Conservation (phyloP, 192 early-diverging fungal genomes). For the Chytriomyces sp. region DNA sequence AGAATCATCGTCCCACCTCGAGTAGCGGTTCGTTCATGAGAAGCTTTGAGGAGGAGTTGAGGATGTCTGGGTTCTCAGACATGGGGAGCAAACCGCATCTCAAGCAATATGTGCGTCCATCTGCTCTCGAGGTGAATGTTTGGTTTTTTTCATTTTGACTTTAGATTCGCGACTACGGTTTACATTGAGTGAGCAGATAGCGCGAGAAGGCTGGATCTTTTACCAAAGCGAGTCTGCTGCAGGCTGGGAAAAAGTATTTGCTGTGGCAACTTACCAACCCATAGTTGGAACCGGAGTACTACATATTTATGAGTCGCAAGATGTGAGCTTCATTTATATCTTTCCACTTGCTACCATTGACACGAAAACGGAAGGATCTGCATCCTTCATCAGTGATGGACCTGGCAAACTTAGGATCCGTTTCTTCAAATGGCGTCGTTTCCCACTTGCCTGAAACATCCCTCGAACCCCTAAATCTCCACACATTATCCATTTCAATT, state of each 20-base stretch:
- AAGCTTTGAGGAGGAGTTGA: no score
- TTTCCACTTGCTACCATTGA: background rate
- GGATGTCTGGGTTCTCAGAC: no score
- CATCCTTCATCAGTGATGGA: slow-evolving; percentile 31
- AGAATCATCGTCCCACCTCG: no score
- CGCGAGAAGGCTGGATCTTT: slow-evolving; percentile 32
- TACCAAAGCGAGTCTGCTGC: background rate
- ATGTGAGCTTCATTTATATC: no score
- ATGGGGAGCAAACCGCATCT: no score
- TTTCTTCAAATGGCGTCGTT: background rate
- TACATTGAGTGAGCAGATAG: no score
- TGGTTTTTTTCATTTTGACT: background rate
- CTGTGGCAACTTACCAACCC: slow-evolving; percentile 22
- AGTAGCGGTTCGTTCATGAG: no score
- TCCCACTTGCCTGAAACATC: background rate
- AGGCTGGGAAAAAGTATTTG: slow-evolving; percentile 17
- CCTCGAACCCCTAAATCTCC: background rate
- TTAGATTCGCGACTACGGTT: background rate
- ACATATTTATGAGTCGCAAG: slow-evolving; percentile 21
- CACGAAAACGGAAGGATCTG: background rate
- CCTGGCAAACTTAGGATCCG: background rate
- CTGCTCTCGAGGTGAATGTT: slow-evolving; percentile 29
- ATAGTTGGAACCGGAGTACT: slow-evolving; percentile 11
- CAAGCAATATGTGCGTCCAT: slow-evolving; percentile 20
- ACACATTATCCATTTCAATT: background rate